phyloP scores from a whole-genome alignment of 2,329 filamentous ascomycete species.

The Exophiala bonariae region DNA sequence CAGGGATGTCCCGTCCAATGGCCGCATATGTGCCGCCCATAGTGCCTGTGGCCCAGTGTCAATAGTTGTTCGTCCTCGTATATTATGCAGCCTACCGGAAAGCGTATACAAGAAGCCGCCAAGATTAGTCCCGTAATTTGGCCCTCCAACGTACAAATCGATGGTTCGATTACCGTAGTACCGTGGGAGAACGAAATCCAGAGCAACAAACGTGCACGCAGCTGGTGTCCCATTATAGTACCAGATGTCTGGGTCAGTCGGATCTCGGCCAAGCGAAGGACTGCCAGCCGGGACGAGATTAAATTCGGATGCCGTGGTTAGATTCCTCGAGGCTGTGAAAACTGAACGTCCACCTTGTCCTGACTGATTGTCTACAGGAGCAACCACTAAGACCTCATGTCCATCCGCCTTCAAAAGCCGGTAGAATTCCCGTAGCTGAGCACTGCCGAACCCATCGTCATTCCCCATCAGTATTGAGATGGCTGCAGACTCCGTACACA shows the following conservation, averaged over 20 bases:
- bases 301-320: slow-evolving; percentile 46
- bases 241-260: slow-evolving; percentile 56
- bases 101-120: slow-evolving; percentile 57
- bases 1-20: slow-evolving; percentile 50
- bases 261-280: slow-evolving; percentile 53
- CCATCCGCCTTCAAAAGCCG: slow-evolving; percentile 37
- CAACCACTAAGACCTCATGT: slow-evolving; percentile 45
- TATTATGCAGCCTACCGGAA: slow-evolving; percentile 43
- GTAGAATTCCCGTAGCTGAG: slow-evolving; percentile 45
- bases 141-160: slow-evolving; percentile 56
- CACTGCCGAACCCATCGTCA: slow-evolving; percentile 45
- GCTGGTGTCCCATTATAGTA: slow-evolving; percentile 63
- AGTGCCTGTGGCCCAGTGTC: not conserved
- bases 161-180: slow-evolving; percentile 51
- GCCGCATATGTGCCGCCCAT: slow-evolving; percentile 53
- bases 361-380: slow-evolving; percentile 44
- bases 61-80: not conserved
- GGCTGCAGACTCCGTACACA: slow-evolving; percentile 16
- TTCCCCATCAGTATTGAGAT: slow-evolving; percentile 30
- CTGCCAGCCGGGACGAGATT: slow-evolving; percentile 48
- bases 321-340: slow-evolving; percentile 45
- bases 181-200: slow-evolving; percentile 56
- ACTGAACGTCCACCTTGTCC: slow-evolving; percentile 46
- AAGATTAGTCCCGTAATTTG: slow-evolving; percentile 57
- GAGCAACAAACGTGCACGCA: slow-evolving; percentile 55